These are phyloP conservation scores for Sclerotinia minor DNA, from an alignment of 2,329 filamentous ascomycete genomes.

Conservation along the genomic window DNA sequence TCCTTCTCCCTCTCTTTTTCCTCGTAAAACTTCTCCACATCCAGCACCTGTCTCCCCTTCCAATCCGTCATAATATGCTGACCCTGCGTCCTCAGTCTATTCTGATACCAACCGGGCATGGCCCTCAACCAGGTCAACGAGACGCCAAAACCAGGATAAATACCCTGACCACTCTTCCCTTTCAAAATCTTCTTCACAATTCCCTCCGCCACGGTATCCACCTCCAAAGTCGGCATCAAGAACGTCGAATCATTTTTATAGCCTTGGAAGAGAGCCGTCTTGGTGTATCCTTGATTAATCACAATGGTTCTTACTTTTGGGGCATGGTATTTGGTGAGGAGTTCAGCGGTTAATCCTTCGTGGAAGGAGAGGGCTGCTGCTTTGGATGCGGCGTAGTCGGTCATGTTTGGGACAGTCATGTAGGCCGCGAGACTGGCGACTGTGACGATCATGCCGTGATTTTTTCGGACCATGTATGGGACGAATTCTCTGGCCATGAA, in stretches of 20 bases:
- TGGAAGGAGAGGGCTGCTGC: slow-evolving; percentile 67
- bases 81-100: slow-evolving; percentile 49
- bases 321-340: slow-evolving; percentile 61
- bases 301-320: slow-evolving; percentile 65
- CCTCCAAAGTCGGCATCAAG: slow-evolving; percentile 54
- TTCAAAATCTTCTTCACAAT: slow-evolving; percentile 60
- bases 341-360: slow-evolving; percentile 61
- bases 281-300: slow-evolving; percentile 63
- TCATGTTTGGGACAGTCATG: slow-evolving; percentile 60
- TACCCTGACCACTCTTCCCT: slow-evolving; percentile 58
- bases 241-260: slow-evolving; percentile 54
- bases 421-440: slow-evolving; percentile 66
- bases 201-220: slow-evolving; percentile 64
- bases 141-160: slow-evolving; percentile 51
- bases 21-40: slow-evolving; percentile 38
- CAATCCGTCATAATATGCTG: slow-evolving; percentile 38
- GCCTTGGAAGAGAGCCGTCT: slow-evolving; percentile 59
- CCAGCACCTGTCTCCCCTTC: slow-evolving; percentile 40
- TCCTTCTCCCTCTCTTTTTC: slow-evolving; percentile 29
- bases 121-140: slow-evolving; percentile 49
- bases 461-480: slow-evolving; percentile 59
- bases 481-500: slow-evolving; percentile 67
- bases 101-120: slow-evolving; percentile 64
- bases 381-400: slow-evolving; percentile 69
- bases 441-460: slow-evolving; percentile 74